A percentile compares a stretch with the other conserved stretches of the same genome.
phyloP scores from a whole-genome alignment of 257 asterid species.

The Ilex aquifolium region DNA sequence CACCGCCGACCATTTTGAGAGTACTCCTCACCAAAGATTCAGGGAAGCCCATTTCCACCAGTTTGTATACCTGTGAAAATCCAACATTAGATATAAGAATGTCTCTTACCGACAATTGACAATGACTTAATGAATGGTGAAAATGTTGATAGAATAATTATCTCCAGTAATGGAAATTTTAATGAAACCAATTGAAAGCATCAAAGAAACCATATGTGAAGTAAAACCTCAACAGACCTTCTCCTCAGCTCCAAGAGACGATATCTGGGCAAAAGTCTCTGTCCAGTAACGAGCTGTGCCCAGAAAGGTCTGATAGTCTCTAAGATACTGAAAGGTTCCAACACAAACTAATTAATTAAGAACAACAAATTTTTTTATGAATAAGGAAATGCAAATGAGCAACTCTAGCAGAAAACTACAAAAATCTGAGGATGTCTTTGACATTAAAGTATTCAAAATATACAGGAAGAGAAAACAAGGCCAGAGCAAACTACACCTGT shows the following conservation, averaged over 20 bases:
- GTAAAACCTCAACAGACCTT: constrained; percentile 37
- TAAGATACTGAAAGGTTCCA: constrained; percentile 45
- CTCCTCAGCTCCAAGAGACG: constrained; percentile 75
- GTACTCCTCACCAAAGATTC: constrained; percentile 65
- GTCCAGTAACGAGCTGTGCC: constrained; percentile 99
- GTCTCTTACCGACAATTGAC: background rate
- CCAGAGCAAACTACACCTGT: constrained; percentile 42
- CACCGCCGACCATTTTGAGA: constrained; percentile 73
- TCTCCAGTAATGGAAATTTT: background rate
- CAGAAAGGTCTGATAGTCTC: constrained; percentile 61
- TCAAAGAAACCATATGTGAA: background rate
- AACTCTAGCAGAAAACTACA: constrained; percentile 3
- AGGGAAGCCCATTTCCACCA: constrained; percentile 95
- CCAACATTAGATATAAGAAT: background rate
- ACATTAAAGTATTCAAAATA: background rate
- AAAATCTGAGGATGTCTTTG: background rate
- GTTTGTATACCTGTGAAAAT: constrained; percentile 67
- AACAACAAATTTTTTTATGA: background rate
- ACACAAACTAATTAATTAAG: constrained; percentile 9
- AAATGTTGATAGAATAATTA: background rate
- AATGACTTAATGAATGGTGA: no score
- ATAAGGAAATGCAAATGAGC: background rate
- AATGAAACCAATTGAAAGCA: background rate
- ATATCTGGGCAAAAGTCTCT: constrained; percentile 79
- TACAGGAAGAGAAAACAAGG: background rate